A percentile compares a stretch with the other conserved stretches of the same genome.
These are phyloP conservation scores for Candida tropicalis DNA, from an alignment of 1,139 yeast species.

Conservation along the genomic window DNA sequence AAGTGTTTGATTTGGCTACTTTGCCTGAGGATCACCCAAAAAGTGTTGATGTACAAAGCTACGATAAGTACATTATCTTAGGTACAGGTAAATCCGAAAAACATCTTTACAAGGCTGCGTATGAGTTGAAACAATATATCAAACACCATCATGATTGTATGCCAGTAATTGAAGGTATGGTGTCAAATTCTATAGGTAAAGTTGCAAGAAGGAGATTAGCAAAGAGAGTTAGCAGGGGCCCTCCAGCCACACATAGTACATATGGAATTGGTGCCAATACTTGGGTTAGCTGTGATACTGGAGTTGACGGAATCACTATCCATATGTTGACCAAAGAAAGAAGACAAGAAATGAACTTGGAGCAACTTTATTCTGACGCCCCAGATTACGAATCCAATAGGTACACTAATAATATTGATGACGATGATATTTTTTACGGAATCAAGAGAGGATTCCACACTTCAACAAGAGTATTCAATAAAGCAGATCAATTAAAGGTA, in stretches of 20 bases:
- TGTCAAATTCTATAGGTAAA: conserved; percentile 59
- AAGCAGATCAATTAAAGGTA: conserved; percentile 4
- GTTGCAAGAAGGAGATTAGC: conserved; percentile 65
- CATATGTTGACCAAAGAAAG: conserved; percentile 75
- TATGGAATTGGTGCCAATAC: conserved; percentile 63
- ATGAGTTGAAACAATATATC: conserved; percentile 48
- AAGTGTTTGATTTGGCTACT: conserved; percentile 51
- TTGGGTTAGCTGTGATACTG: conserved; percentile 82
- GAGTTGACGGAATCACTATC: conserved; percentile 61
- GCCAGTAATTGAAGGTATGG: conserved; percentile 72
- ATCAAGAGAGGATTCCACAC: conserved; percentile 40
- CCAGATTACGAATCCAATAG: background rate
- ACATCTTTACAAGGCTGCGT: conserved; percentile 74
- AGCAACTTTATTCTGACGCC: conserved; percentile 62
- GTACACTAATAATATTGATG: conserved; percentile 10
- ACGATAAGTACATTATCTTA: conserved; percentile 57
- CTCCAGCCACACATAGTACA: conserved; percentile 55
- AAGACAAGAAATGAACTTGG: conserved; percentile 68
- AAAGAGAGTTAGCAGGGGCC: conserved; percentile 57
- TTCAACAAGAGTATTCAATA: conserved; percentile 18
- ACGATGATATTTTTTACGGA: conserved; percentile 54
- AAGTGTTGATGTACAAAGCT: conserved; percentile 27
- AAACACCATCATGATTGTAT: conserved; percentile 36
- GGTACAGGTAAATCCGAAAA: conserved; percentile 79
- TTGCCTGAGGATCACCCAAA: conserved; percentile 47